Conservation (phyloP, 2,329 filamentous ascomycete genomes). For the Lecanosticta acicola region DNA sequence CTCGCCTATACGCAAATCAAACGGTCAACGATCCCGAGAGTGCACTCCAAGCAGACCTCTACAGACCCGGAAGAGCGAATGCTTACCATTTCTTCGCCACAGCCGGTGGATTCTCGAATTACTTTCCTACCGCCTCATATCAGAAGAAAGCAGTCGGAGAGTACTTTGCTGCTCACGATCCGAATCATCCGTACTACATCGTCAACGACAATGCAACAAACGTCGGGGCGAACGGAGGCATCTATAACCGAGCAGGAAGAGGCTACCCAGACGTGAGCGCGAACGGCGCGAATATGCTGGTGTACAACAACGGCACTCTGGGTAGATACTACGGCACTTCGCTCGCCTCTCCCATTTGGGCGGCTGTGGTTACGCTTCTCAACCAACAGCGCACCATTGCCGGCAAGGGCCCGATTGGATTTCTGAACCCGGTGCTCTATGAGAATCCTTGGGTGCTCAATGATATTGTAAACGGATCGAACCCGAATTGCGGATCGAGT, state of each 20-base stretch:
- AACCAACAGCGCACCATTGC: conserved; percentile 23
- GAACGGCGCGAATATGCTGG: conserved; percentile 38
- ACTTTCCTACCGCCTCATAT: conserved; percentile 35
- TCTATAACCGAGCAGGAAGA: conserved; percentile 29
- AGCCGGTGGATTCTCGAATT: conserved; percentile 27
- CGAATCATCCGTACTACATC: conserved; percentile 22
- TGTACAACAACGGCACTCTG: conserved; percentile 37
- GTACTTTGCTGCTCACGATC: conserved; percentile 30
- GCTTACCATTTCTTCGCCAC: conserved; percentile 11
- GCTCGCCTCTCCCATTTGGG: conserved; percentile 25
- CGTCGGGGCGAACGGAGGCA: conserved; percentile 20
- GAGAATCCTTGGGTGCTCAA: conserved; percentile 11
- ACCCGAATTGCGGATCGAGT: conserved; percentile 26
- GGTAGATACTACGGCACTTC: conserved; percentile 19
- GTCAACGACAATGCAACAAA: conserved; percentile 15
- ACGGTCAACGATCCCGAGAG: conserved; percentile 19
- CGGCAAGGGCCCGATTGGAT: conserved; percentile 28
- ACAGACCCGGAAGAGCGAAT: conserved; percentile 36
- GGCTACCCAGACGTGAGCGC: conserved; percentile 36
- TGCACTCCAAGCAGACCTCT: conserved; percentile 11
- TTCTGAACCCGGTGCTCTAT: conserved; percentile 31
- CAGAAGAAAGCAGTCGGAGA: conserved; percentile 36
- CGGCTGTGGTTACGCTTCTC: conserved; percentile 24
- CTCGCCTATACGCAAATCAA: conserved; percentile 34
- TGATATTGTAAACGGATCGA: conserved; percentile 23